These are phyloP conservation scores for Fusarium kyushuense DNA, from an alignment of 2,329 filamentous ascomycete species.

Conservation along the genomic window DNA sequence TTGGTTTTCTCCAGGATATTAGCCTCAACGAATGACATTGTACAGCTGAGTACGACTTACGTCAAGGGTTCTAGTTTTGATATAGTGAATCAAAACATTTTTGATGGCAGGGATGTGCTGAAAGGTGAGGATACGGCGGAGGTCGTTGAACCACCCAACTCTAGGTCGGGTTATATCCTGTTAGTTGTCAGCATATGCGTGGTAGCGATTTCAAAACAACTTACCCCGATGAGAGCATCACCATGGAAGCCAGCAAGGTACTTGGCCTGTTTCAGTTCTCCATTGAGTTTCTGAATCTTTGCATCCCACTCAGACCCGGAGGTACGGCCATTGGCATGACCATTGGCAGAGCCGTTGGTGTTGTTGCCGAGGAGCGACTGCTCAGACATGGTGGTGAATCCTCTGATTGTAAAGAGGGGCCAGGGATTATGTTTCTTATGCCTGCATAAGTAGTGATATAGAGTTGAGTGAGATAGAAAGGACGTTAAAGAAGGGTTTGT, in stretches of 20 bases:
- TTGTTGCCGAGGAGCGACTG: not conserved
- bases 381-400: not conserved
- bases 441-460: not conserved
- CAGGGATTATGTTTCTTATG: not conserved
- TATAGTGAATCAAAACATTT: conserved; percentile 5
- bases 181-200: fast-evolving
- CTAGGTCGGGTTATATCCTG: not conserved
- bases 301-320: not conserved
- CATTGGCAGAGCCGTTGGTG: not conserved
- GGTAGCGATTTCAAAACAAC: fast-evolving
- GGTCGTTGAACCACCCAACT: conserved; percentile 1
- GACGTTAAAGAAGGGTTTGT: not conserved
- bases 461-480: not conserved
- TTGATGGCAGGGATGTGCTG: conserved; percentile 1
- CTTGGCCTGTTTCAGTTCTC: not conserved
- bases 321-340: not conserved
- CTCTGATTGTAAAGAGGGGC: not conserved
- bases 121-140: not conserved
- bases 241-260: conserved; percentile 11
- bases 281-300: not conserved
- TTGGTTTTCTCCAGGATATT: not conserved
- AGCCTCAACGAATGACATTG: fast-evolving
- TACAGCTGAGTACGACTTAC: not conserved
- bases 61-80: not conserved
- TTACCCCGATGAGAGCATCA: conserved; percentile 13